phyloP scores from a whole-genome alignment of 73 alveolate species.

The Paramecium bursaria region DNA sequence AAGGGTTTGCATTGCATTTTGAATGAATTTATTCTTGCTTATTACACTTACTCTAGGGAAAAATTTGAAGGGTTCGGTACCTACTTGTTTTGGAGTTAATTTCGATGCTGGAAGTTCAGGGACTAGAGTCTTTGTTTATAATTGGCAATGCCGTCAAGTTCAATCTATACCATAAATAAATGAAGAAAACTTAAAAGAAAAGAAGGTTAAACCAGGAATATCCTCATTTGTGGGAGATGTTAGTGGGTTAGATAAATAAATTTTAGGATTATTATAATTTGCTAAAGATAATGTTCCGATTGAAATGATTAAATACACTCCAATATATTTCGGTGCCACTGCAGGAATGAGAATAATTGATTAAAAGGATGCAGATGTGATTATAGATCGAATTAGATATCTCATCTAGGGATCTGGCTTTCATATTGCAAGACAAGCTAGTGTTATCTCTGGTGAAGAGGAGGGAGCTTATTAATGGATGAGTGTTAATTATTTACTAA shows the following conservation, averaged over 20 bases:
- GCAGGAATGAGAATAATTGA: constrained; percentile 57
- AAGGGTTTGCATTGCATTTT: too few relatives aligned
- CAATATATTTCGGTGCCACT: constrained; percentile 52
- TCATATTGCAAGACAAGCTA: not conserved
- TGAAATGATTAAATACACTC: not conserved
- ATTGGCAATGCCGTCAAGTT: constrained; percentile 28
- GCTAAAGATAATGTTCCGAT: constrained; percentile 8
- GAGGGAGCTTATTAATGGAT: constrained; percentile 56
- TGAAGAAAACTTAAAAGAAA: not conserved
- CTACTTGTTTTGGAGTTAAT: constrained; percentile 50
- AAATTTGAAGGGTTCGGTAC: too few relatives aligned
- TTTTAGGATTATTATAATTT: not conserved
- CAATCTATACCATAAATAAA: constrained; percentile 3
- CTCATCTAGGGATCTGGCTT: not conserved
- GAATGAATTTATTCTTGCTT: too few relatives aligned
- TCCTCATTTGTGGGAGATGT: constrained; percentile 16
- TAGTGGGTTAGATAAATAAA: constrained; percentile 3
- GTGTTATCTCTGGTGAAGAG: constrained; percentile 55
- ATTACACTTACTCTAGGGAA: too few relatives aligned
- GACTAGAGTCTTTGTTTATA: constrained; percentile 34
- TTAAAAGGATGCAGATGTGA: not conserved
- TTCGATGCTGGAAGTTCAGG: constrained; percentile 64
- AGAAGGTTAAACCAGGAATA: constrained; percentile 46
- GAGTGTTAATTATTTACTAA: constrained; percentile 24
- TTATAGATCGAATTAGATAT: not conserved